Evolutionary conservation across 2,329 filamentous ascomycete species (phyloP), one percentile per base, ranked within the genome.

Genomic region (Periglandula ipomoeae): DNA sequence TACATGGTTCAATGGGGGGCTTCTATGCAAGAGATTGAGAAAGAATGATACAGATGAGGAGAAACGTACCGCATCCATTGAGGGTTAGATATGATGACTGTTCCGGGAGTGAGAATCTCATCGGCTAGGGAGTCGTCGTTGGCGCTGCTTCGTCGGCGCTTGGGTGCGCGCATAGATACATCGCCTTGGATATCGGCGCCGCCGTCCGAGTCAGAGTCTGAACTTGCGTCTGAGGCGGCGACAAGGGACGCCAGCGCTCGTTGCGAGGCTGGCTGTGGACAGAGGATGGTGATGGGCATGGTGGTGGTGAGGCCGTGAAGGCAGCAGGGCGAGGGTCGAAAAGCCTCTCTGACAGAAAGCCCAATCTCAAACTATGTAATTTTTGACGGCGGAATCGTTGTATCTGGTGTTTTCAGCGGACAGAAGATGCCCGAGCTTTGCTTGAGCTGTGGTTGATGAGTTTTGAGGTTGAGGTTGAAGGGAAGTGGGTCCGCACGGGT

Each of bases 41-140:
- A n/a, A n/a, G n/a, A n/a, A n/a, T n/a, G n/a, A n/a, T n/a, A n/a
- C n/a, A n/a, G n/a, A n/a, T n/a, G n/a, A n/a, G n/a, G n/a, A 11
- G 26, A 19, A 40, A 32, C 71, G 46, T 68, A 82, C 79, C 82
- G 82, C 91, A 97, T 97, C 89, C 89, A 97, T 73, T 96, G 89
- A n/a, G 89, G 78, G 67, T 96, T 89, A 55, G 84, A 79, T 10
- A 91, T 96, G 58, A 97, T 87, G 52, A 85, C 71, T 63, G 94
- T 87, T 60, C 91, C 93, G 1, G 91, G 91, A 1, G 90, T 95
- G 57, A 95, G 84, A 56, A 96, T 85, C 32, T 76, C 70, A 59
- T 68, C 59, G 50, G 60, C 59, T 24, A 59, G 56, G 47, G 58
- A 59, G 9, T 57, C 54, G 23, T 56, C 60, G 11, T 58, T 54